Evolutionary conservation across 164 flowering plant genomes (phyloP), one percentile per base, ranked within the genome.

Genomic region (Saururus chinensis): DNA sequence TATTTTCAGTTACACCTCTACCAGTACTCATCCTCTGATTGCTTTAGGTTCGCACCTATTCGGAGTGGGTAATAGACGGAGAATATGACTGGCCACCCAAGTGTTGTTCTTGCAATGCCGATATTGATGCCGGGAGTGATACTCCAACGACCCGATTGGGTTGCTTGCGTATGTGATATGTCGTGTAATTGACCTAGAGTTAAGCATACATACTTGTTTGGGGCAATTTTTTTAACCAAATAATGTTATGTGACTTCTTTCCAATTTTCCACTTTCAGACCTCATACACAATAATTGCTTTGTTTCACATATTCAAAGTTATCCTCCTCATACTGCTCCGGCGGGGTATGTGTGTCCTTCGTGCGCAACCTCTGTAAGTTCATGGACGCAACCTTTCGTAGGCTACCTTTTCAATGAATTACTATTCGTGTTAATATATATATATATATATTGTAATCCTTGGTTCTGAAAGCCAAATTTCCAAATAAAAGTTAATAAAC

Each of bases 1-100:
- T 12, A 12, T 12, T 2, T 12, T 17, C 17, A 45, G 49, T 12
- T 17, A 12, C 49, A 0, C 49, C 49, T 45, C 2, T 45, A 21
- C 57, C 40, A 67, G 70, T 62, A 35, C 35, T 62, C 14, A 9
- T 64, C 40, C 71, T 60, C 58, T 67, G 23, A 63, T n/a, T 60
- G 67, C 40, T 67, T 61, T 57, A 95, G 99, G 75, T 95, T 13
- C 96, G 88, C 12, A 83, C 90, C 22, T 95, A 95, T 74, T 87
- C 99, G 10, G 99, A 95, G 64, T 95, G 99, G 99, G 99, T 95
- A 41, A 83, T 95, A 74, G 97, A 95, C 81, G 99, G 92, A 60
- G 99, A 95, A 62, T 95, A 95, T 82, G 96, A 91, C 66, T 89
- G 96, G 97, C 99, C 99, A 74, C 82, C 96, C 26, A 83, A 71